Conservation (phyloP, 2,329 filamentous ascomycete species). For the Colletotrichum destructivum region DNA sequence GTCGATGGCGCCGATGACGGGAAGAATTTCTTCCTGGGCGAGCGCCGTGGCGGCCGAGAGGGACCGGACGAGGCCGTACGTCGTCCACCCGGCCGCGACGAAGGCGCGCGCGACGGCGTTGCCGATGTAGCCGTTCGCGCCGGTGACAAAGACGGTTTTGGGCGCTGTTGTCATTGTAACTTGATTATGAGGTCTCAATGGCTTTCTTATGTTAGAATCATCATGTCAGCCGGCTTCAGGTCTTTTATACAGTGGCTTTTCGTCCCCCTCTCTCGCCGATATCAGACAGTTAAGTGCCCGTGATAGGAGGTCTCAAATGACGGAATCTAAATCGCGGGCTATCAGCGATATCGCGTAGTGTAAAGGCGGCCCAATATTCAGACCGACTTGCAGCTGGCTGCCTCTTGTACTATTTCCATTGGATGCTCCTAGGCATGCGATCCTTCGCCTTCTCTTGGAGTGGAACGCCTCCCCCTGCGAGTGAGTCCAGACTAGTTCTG, state of each 20-base stretch:
- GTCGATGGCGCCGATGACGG: constrained; percentile 57
- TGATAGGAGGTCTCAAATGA: too few species aligned
- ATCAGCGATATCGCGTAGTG: not conserved
- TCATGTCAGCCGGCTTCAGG: not conserved
- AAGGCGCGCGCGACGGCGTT: constrained; percentile 62
- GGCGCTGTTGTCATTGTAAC: constrained; percentile 8
- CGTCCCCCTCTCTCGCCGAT: too few species aligned
- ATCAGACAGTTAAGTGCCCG: not conserved
- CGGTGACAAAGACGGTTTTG: constrained; percentile 60
- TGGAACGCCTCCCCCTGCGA: too few species aligned
- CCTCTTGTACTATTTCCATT: not conserved
- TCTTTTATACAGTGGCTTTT: not conserved
- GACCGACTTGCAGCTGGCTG: not conserved
- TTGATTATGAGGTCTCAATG: not conserved
- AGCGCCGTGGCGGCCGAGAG: constrained; percentile 50
- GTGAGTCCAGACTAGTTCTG: not conserved
- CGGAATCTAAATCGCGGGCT: not conserved
- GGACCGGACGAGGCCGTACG: constrained; percentile 61
- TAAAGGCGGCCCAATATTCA: not conserved
- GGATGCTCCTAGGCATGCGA: not conserved
- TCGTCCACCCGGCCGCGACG: constrained; percentile 59
- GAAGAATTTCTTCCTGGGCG: constrained; percentile 54
- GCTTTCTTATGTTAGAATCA: not conserved
- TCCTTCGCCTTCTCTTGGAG: not conserved
- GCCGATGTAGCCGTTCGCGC: constrained; percentile 66